A percentile compares a stretch with the other conserved stretches of the same genome.
These are phyloP conservation scores for Lizonia empirigonia DNA, from an alignment of 2,329 filamentous ascomycete species.

Conservation along the genomic window DNA sequence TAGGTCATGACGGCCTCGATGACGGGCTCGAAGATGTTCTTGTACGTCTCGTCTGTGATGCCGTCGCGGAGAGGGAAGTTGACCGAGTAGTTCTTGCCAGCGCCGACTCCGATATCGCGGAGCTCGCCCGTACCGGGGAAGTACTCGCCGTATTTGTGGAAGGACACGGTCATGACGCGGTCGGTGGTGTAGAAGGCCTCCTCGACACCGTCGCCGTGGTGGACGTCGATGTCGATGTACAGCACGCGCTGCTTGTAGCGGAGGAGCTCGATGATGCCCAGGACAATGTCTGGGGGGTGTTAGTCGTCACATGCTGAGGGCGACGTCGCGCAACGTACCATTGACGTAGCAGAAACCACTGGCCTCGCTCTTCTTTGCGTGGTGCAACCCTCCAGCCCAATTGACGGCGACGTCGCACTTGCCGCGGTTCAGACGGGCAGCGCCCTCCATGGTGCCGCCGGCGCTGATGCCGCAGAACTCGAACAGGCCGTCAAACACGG, in stretches of 20 bases:
- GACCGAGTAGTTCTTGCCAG: slow-evolving; percentile 70
- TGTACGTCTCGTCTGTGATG: slow-evolving; percentile 71
- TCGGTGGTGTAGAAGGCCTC: slow-evolving; percentile 75
- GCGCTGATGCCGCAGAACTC: slow-evolving; percentile 74
- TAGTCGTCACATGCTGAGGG: no score
- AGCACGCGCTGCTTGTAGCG: slow-evolving; percentile 83
- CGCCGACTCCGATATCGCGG: slow-evolving; percentile 70
- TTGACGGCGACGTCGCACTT: slow-evolving; percentile 70
- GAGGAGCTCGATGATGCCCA: slow-evolving; percentile 88
- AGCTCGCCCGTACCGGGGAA: slow-evolving; percentile 73
- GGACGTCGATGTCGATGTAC: slow-evolving; percentile 94
- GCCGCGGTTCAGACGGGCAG: slow-evolving; percentile 68
- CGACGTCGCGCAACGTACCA: slow-evolving; percentile 12
- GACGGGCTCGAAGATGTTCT: slow-evolving; percentile 70
- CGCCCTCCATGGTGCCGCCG: slow-evolving; percentile 72
- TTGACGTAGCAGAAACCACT: slow-evolving; percentile 99
- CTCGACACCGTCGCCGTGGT: slow-evolving; percentile 82
- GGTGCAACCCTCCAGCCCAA: slow-evolving; percentile 89
- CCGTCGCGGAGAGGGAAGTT: slow-evolving; percentile 73
- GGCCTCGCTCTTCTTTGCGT: slow-evolving; percentile 92
- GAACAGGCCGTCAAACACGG: slow-evolving; percentile 72
- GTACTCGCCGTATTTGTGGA: slow-evolving; percentile 76
- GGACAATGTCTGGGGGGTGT: slow-evolving; percentile 72
- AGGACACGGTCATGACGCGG: slow-evolving; percentile 73
- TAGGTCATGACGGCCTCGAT: slow-evolving; percentile 72